Percentiles rank a stretch among this genome's conserved stretches.
Evolutionary conservation across 176 grass and related monocot species (phyloP).

Genomic region (Zea luxurians): DNA sequence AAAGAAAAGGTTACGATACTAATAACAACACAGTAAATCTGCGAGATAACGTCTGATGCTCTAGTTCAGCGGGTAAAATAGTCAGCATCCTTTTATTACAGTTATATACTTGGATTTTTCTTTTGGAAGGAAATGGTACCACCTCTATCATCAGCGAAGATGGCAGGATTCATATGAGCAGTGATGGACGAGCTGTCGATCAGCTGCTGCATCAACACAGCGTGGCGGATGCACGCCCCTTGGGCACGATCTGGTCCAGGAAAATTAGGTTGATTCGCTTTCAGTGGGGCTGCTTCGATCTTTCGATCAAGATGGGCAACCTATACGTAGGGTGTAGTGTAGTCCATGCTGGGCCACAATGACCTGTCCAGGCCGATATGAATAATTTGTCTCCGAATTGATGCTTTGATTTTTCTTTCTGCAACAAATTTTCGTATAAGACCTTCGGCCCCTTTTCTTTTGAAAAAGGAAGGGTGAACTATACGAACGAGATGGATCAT

Average conservation of each 20-base stretch:
- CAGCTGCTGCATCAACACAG: slow-evolving; percentile 23
- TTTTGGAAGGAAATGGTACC: background rate
- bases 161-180: background rate
- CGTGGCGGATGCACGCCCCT: slow-evolving; percentile 22
- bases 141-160: slow-evolving; percentile 3
- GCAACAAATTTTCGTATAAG: background rate
- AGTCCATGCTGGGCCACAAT: slow-evolving; percentile 40
- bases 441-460: background rate
- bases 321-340: slow-evolving; percentile 1
- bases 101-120: background rate
- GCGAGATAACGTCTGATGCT: background rate
- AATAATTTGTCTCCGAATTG: background rate
- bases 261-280: slow-evolving; percentile 32
- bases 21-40: too few relatives aligned
- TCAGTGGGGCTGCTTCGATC: slow-evolving; percentile 23
- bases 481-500: too few relatives aligned
- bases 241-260: slow-evolving; percentile 40
- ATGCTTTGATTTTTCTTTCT: too few relatives aligned
- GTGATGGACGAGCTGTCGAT: slow-evolving; percentile 20
- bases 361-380: slow-evolving; percentile 3
- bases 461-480: too few relatives aligned
- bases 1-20: too few relatives aligned
- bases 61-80: background rate
- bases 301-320: slow-evolving; percentile 40
- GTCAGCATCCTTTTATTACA: background rate